Conservation (phyloP, 306 rosid genomes). For the Dalbergia cochinchinensis region DNA sequence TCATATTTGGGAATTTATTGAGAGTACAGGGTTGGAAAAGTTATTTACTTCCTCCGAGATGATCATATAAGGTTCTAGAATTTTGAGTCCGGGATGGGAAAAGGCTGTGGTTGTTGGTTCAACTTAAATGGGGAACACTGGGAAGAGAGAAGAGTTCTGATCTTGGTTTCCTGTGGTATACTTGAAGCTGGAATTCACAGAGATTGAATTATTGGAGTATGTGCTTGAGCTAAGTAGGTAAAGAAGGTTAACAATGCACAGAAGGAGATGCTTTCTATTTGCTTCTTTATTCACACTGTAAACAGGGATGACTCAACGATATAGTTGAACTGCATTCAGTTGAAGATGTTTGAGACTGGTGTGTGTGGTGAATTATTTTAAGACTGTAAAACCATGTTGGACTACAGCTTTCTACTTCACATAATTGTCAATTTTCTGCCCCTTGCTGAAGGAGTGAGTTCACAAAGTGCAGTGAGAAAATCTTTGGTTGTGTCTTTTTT, state of each 20-base stretch:
- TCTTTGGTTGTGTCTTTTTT: conserved; percentile 4
- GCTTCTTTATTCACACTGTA: no score
- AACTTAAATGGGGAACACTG: not conserved
- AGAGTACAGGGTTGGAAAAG: not conserved
- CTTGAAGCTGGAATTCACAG: no score
- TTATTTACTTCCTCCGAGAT: not conserved
- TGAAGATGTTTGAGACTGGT: no score
- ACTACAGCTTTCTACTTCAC: conserved; percentile 1
- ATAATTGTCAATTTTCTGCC: conserved; percentile 17
- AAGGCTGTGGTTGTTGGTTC: not conserved
- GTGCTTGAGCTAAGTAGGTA: no score
- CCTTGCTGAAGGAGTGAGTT: not conserved
- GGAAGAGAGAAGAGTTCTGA: not conserved
- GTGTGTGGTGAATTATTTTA: no score
- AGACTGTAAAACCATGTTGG: not conserved
- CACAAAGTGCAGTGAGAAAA: not conserved
- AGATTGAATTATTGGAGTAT: no score
- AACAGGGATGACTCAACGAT: no score
- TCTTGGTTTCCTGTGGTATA: not conserved
- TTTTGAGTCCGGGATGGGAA: not conserved
- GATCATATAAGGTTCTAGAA: no score
- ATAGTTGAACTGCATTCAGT: no score
- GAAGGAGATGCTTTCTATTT: no score
- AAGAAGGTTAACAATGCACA: no score
- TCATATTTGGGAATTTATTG: conserved; percentile 9